A percentile compares a stretch with the other conserved stretches of the same genome.
Conservation (phyloP, 495 filamentous ascomycete genomes). For the Schizothecium vesticola region DNA sequence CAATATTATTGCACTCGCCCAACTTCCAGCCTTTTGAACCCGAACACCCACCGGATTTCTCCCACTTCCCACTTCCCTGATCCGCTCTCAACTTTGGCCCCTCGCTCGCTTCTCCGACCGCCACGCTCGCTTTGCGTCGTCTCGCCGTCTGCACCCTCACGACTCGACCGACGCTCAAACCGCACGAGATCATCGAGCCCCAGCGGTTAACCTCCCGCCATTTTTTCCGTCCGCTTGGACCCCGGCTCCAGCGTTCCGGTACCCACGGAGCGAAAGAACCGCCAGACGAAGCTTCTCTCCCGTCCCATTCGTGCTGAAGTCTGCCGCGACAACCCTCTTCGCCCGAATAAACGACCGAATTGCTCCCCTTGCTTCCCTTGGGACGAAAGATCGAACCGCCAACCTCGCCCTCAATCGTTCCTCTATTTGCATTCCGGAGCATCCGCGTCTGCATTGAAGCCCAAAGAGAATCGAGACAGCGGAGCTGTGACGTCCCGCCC, state of each 20-base stretch:
- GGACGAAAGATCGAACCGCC: background rate
- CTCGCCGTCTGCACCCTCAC: background rate
- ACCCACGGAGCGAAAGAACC: background rate
- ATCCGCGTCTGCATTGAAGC: slow-evolving; percentile 9
- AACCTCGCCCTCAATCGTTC: background rate
- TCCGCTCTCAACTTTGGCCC: background rate
- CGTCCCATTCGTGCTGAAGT: background rate
- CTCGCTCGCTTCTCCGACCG: background rate
- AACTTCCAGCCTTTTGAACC: background rate
- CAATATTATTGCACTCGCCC: background rate
- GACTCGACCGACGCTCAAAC: background rate
- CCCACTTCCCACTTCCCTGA: background rate
- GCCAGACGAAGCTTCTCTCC: background rate
- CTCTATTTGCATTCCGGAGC: background rate
- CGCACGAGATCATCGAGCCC: background rate
- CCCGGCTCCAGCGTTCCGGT: background rate
- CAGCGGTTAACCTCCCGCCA: background rate
- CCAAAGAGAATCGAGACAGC: slow-evolving; percentile 13
- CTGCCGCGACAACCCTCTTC: background rate
- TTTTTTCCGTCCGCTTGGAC: slow-evolving; percentile 2
- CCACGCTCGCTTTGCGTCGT: slow-evolving; percentile 4
- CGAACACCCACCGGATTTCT: background rate
- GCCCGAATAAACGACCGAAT: background rate
- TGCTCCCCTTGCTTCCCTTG: background rate
- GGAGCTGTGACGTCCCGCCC: slow-evolving; percentile 1